Evolutionary conservation across 176 grass and related monocot genomes (phyloP).

Genomic region (Carex parvula): DNA sequence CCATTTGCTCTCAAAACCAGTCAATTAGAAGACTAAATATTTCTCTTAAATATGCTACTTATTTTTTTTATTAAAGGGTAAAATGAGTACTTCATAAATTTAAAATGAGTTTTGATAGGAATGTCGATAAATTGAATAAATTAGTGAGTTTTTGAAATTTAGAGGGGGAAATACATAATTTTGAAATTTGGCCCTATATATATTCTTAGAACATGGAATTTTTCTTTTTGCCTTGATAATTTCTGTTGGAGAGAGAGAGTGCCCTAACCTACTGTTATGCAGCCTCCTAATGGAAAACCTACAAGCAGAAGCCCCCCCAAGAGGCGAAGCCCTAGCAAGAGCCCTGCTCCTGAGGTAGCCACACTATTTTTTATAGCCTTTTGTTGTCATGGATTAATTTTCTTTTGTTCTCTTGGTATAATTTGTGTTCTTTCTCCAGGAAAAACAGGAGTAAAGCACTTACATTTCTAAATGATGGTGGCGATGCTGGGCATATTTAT

Average conservation of each 20-base stretch:
- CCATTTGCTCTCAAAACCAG: too few relatives aligned
- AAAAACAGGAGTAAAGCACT: not conserved
- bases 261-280: slow-evolving; percentile 5
- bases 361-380: not conserved
- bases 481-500: not conserved
- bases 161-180: too few relatives aligned
- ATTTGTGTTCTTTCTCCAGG: not conserved
- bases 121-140: too few relatives aligned
- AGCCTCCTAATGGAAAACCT: slow-evolving; percentile 20
- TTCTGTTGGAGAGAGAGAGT: not conserved
- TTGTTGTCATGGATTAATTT: not conserved
- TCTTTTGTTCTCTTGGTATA: not conserved
- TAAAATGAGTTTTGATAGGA: too few relatives aligned
- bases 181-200: not conserved
- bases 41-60: too few relatives aligned
- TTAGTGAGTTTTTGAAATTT: too few relatives aligned
- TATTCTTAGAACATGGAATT: not conserved
- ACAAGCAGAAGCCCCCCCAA: slow-evolving; percentile 14
- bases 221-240: not conserved
- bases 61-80: too few relatives aligned
- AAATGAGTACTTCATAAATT: too few relatives aligned
- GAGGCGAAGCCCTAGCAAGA: slow-evolving; percentile 3
- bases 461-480: not conserved
- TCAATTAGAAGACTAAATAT: too few relatives aligned
- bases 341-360: slow-evolving; percentile 14